Percentiles rank a stretch among this genome's conserved stretches.
Evolutionary conservation across 2,329 filamentous ascomycete species (phyloP).

Genomic region (Aphanocladium album): DNA sequence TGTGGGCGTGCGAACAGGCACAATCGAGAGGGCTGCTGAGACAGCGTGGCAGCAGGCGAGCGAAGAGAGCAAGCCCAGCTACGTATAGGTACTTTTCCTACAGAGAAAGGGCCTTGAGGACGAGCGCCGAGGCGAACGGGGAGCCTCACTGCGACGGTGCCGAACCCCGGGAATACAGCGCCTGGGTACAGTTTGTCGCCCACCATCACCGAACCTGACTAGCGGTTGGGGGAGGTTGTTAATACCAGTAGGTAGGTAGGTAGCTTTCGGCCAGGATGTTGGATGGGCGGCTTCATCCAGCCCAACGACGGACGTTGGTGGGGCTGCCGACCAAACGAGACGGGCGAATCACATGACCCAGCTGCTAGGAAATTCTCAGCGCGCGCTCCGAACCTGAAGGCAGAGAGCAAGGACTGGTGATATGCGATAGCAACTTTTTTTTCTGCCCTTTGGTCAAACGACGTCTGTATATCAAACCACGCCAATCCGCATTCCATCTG

Average conservation of each 20-base stretch:
- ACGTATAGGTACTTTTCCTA: no score
- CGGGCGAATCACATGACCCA: conserved; percentile 11
- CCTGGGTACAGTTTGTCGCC: no score
- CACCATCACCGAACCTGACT: no score
- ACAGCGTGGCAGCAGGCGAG: neutral
- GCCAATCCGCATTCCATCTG: neutral
- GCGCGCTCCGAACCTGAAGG: neutral
- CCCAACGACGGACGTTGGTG: neutral
- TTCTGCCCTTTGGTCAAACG: neutral
- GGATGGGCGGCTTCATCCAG: no score
- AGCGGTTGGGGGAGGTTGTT: no score
- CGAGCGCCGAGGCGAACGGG: neutral
- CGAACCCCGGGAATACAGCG: no score
- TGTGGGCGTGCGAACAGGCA: conserved; percentile 1
- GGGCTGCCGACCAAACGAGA: neutral
- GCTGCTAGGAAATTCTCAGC: conserved; percentile 12
- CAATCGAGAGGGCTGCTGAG: neutral
- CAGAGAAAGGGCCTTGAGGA: neutral
- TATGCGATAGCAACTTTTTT: conserved; percentile 12
- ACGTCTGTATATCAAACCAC: neutral
- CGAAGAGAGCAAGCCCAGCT: neutral
- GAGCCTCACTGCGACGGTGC: neutral
- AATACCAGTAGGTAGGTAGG: no score
- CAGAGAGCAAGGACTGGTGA: neutral
- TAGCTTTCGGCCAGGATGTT: no score